Evolutionary conservation across 2,329 filamentous ascomycete species (phyloP), one percentile per base, ranked within the genome.

Genomic region (Cordyceps javanica): DNA sequence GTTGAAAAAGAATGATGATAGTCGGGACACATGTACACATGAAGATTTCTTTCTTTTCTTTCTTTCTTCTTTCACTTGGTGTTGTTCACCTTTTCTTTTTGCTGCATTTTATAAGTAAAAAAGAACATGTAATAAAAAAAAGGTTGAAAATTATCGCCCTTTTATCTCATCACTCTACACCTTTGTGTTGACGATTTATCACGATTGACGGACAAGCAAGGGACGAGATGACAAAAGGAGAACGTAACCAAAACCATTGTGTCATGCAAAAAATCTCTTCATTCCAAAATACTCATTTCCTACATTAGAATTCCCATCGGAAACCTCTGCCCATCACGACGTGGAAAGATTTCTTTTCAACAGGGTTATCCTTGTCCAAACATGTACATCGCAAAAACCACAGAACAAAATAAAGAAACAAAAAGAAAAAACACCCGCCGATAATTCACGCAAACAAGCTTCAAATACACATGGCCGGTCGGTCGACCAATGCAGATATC

Each of bases 371-470:
- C 44, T 32, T 34, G 26, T 41, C 45, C 52, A 32, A n/a, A 53
- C 55, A 48, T 49, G n/a, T 52, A 38, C 46, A 48, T 10, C 36
- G 14, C 32, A 44, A 32, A 3, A 10, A 25, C n/a, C 19, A 52
- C 46, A 46, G 7, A 11, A 14, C 30, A 58, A 57, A 60, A 57
- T 36, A 55, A 61, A 60, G 26, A 28, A 55, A 36, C 44, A 21
- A 32, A 39, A 32, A 49, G 6, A 19, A 21, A 58, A 57, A 52
- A 42, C 28, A 58, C 16, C 44, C 34, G 36, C 45, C 36, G 34
- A 21, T 38, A 25, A 57, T 16, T 25, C 54, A 36, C 45, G 42
- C 45, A 50, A 56, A 53, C 55, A 58, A 59, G 10, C 49, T 46
- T 51, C n/a, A 51, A 45, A 19, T 19, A 50, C 23, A 60, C 53